Conservation (phyloP, 306 rosid species). For the Cicer cuneatum region DNA sequence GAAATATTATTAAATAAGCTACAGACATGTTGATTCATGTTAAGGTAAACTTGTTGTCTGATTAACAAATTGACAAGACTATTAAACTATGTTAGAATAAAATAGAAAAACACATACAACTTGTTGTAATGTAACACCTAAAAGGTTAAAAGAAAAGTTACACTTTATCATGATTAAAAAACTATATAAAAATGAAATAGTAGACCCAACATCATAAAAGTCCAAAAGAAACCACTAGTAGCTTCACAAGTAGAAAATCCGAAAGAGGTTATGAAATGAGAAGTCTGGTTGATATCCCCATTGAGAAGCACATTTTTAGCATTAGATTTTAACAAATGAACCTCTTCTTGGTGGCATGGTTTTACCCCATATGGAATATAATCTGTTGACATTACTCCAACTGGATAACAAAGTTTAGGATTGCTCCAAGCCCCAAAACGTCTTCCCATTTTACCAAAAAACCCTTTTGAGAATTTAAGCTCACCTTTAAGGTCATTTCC, state of each 20-base stretch:
- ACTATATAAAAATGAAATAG: conserved; percentile 40
- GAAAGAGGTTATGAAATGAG: conserved; percentile 50
- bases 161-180: conserved; percentile 35
- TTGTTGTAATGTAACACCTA: conserved; percentile 39
- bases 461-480: conserved; percentile 64
- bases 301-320: conserved; percentile 42
- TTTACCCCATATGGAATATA: conserved; percentile 74
- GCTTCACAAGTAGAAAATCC: conserved; percentile 50
- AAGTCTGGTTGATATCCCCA: conserved; percentile 43
- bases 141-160: conserved; percentile 40
- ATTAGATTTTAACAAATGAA: conserved; percentile 51
- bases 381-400: conserved; percentile 49
- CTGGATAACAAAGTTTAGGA: conserved; percentile 74
- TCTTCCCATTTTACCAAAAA: conserved; percentile 76
- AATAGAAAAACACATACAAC: conserved; percentile 38
- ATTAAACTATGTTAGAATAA: conserved; percentile 44
- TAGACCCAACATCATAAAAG: conserved; percentile 46
- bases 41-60: conserved; percentile 5
- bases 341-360: conserved; percentile 67
- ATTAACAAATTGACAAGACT: conserved; percentile 34
- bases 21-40: too few species aligned
- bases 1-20: too few species aligned
- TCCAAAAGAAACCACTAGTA: conserved; percentile 57
- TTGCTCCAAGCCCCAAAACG: conserved; percentile 89
- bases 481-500: conserved; percentile 80